These are phyloP conservation scores for Chrysopogon serrulatus DNA, from an alignment of 176 grass and related monocot species.

Conservation along the genomic window DNA sequence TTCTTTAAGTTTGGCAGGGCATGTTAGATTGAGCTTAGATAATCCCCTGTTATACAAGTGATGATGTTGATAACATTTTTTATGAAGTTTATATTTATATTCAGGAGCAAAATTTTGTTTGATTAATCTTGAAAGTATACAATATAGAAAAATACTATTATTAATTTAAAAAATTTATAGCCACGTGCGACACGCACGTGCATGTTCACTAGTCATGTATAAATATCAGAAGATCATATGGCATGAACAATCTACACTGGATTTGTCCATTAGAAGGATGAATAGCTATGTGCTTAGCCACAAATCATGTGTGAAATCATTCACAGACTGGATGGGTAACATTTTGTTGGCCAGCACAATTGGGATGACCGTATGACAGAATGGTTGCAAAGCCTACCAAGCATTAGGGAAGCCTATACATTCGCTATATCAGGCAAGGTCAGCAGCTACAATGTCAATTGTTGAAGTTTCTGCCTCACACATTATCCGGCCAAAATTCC, in stretches of 20 bases:
- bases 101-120: too few relatives aligned
- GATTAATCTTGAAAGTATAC: too few relatives aligned
- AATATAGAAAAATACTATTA: too few relatives aligned
- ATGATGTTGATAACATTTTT: too few relatives aligned
- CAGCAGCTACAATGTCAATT: neutral
- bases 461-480: constrained; percentile 25
- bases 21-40: too few relatives aligned
- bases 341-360: neutral
- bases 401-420: constrained; percentile 20
- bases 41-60: too few relatives aligned
- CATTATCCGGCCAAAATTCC: constrained; percentile 98
- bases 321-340: neutral
- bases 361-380: neutral
- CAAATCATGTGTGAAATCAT: neutral
- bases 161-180: too few relatives aligned
- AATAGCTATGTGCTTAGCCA: too few relatives aligned
- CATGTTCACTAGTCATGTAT: too few relatives aligned
- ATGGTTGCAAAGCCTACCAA: neutral
- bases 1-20: too few relatives aligned
- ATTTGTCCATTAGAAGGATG: neutral
- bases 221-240: neutral
- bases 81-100: too few relatives aligned
- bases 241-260: neutral
- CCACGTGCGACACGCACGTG: too few relatives aligned
- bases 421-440: neutral